A percentile compares a stretch with the other conserved stretches of the same genome.
phyloP scores from a whole-genome alignment of 1,139 yeast genomes.

The Saccharomyces hybrid region DNA sequence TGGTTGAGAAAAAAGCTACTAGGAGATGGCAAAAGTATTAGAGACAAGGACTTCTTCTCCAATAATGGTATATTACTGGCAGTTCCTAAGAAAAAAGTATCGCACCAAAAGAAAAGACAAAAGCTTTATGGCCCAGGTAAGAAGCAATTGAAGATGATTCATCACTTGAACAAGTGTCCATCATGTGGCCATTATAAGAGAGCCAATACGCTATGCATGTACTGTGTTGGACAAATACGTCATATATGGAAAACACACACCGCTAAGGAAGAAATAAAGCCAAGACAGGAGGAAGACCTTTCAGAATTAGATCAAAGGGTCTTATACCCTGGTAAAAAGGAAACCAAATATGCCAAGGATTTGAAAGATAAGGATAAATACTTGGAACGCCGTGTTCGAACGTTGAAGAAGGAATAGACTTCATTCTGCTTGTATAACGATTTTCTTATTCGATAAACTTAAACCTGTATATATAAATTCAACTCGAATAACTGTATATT shows the following conservation, averaged over 20 bases:
- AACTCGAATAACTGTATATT: background rate
- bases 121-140: conserved; percentile 75
- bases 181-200: conserved; percentile 91
- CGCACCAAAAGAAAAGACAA: conserved; percentile 78
- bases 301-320: conserved; percentile 57
- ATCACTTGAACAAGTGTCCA: conserved; percentile 82
- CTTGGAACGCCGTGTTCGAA: conserved; percentile 52
- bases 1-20: background rate
- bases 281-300: conserved; percentile 42
- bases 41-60: conserved; percentile 6
- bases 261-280: conserved; percentile 16
- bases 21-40: background rate
- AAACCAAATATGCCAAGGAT: conserved; percentile 42
- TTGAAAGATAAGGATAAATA: conserved; percentile 54
- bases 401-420: conserved; percentile 36
- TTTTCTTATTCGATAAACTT: conserved; percentile 1
- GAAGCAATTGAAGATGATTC: conserved; percentile 69
- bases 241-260: conserved; percentile 51
- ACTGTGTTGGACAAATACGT: conserved; percentile 78
- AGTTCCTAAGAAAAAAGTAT: conserved; percentile 87
- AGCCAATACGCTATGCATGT: conserved; percentile 86
- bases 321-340: conserved; percentile 69
- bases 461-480: conserved; percentile 6
- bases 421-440: background rate
- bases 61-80: conserved; percentile 71